Evolutionary conservation across 2,329 filamentous ascomycete species (phyloP).

Genomic region (Penicillium sp.): DNA sequence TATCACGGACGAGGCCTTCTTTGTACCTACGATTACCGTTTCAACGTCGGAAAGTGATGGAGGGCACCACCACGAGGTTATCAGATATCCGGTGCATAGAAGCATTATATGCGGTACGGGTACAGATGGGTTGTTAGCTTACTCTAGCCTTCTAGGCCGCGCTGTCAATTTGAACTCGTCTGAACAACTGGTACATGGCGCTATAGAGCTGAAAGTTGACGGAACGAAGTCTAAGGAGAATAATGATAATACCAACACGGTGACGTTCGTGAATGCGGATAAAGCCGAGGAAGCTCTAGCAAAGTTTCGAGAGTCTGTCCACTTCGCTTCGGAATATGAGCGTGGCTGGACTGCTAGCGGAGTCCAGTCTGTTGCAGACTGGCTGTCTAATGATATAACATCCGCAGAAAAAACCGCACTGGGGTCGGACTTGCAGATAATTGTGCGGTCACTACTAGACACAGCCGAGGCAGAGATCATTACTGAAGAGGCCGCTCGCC

Average conservation of each 20-base stretch:
- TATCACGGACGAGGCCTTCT: slow-evolving; percentile 57
- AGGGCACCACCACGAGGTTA: slow-evolving; percentile 49
- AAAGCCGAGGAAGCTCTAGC: slow-evolving; percentile 61
- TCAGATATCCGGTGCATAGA: slow-evolving; percentile 81
- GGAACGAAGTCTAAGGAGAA: slow-evolving; percentile 30
- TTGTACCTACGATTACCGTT: slow-evolving; percentile 74
- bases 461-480: slow-evolving; percentile 31
- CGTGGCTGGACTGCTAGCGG: slow-evolving; percentile 70
- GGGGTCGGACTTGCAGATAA: slow-evolving; percentile 61
- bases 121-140: slow-evolving; percentile 57
- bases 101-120: slow-evolving; percentile 71
- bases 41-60: slow-evolving; percentile 61
- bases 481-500: slow-evolving; percentile 25
- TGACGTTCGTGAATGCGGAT: slow-evolving; percentile 60
- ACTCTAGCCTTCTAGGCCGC: slow-evolving; percentile 28
- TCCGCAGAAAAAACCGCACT: slow-evolving; percentile 42
- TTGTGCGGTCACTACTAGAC: slow-evolving; percentile 64
- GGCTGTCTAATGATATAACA: slow-evolving; percentile 48
- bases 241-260: slow-evolving; percentile 11
- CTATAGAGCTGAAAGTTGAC: slow-evolving; percentile 43
- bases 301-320: slow-evolving; percentile 64
- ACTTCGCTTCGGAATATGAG: slow-evolving; percentile 69
- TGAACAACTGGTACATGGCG: slow-evolving; percentile 30
- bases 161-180: slow-evolving; percentile 27
- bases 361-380: slow-evolving; percentile 60